Evolutionary conservation across 805 yeast genomes (phyloP).

Genomic region (Metschnikowia lunata): DNA sequence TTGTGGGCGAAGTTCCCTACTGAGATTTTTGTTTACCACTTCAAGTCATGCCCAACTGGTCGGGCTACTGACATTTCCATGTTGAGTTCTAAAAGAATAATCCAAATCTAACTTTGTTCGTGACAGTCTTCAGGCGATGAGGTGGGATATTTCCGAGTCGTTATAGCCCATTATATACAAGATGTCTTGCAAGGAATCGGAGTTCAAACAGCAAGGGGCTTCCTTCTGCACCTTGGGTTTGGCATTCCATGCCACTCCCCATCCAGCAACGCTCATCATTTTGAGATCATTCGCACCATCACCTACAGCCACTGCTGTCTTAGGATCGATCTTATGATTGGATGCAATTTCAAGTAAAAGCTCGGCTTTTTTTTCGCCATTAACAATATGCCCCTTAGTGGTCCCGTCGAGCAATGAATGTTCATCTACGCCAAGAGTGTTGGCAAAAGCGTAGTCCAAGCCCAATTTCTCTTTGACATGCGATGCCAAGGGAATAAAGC

Average conservation of each 20-base stretch:
- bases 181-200: conserved; percentile 67
- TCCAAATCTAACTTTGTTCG: too few species aligned
- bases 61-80: too few species aligned
- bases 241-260: conserved; percentile 96
- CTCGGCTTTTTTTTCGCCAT: conserved; percentile 78
- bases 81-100: too few species aligned
- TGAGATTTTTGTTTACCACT: too few species aligned
- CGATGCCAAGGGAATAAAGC: conserved; percentile 84
- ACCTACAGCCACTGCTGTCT: conserved; percentile 76
- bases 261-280: conserved; percentile 91
- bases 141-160: conserved; percentile 46
- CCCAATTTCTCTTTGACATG: conserved; percentile 63
- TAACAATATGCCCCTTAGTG: conserved; percentile 77
- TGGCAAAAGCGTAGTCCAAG: conserved; percentile 88
- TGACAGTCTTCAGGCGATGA: conserved; percentile 1
- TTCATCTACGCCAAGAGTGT: conserved; percentile 46
- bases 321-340: conserved; percentile 48
- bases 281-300: conserved; percentile 95
- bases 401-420: conserved; percentile 64
- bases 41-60: too few species aligned
- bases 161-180: conserved; percentile 76
- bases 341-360: conserved; percentile 59
- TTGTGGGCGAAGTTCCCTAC: conserved; percentile 2
- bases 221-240: conserved; percentile 82
- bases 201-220: conserved; percentile 81